Conservation (phyloP, 1,284 basidiomycete genomes). For the Moesziomyces sp. region DNA sequence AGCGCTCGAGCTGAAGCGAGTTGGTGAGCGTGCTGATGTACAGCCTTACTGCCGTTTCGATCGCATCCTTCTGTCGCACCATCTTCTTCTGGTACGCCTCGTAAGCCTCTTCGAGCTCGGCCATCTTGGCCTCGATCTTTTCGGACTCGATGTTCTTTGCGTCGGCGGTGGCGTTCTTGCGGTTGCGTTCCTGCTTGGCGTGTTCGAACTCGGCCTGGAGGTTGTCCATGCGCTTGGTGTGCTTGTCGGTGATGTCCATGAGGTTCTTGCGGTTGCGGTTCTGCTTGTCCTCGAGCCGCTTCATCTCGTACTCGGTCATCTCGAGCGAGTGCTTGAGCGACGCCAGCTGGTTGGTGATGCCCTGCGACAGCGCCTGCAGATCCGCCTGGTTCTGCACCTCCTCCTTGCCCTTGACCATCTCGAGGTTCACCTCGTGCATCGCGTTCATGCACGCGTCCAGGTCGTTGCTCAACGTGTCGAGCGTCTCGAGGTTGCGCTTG, state of each 20-base stretch:
- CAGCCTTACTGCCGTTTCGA: conserved; percentile 35
- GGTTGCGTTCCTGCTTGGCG: conserved; percentile 29
- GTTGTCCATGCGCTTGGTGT: conserved; percentile 45
- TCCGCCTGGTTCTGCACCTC: conserved; percentile 47
- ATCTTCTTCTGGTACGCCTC: conserved; percentile 48
- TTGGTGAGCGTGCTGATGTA: conserved; percentile 45
- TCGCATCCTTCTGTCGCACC: conserved; percentile 44
- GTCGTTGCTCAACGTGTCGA: conserved; percentile 51
- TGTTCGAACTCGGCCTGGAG: conserved; percentile 42
- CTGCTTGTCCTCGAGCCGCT: conserved; percentile 45
- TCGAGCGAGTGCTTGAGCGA: conserved; percentile 45
- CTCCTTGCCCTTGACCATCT: conserved; percentile 53
- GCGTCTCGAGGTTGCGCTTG: conserved; percentile 44
- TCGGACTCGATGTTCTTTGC: conserved; percentile 36
- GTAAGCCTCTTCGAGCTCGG: conserved; percentile 34
- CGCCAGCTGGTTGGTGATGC: conserved; percentile 44
- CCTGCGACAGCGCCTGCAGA: conserved; percentile 34
- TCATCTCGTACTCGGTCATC: conserved; percentile 52
- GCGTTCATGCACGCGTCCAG: conserved; percentile 42
- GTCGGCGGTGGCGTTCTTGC: conserved; percentile 34
- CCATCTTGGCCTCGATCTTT: conserved; percentile 53
- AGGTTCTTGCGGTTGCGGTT: conserved; percentile 45
- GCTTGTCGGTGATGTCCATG: conserved; percentile 49
- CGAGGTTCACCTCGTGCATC: conserved; percentile 56
- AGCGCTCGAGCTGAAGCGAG: conserved; percentile 38